Base-by-base conservation (phyloP, 495 filamentous ascomycete genomes). In the Amphirosellinia nigrospora region DNA sequence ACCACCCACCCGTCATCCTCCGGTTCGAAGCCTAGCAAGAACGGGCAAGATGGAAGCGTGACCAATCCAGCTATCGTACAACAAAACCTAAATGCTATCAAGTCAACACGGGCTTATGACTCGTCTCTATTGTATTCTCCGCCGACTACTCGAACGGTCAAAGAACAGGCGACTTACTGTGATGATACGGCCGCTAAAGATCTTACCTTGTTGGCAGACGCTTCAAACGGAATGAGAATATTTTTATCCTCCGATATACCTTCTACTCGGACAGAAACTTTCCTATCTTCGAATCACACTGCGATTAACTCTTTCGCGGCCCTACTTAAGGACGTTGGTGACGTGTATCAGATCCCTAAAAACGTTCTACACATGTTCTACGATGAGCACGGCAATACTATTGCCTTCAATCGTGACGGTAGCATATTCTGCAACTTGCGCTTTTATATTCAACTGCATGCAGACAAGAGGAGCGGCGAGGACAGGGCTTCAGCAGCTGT, bases 391-490 rank as follows among this genome's bases (percentile, higher is more conserved):
- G 90, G 93, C 10, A 86, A 85, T 71, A 93, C 94, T 1, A 97
- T 99, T 69, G 96, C 96, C 0, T 99, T 99, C 86, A 99, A 98
- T 76, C 84, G 84, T 28, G 86, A 86, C 48, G 94, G 94, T 56
- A 91, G 89, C 72, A 87, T 98, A 39, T 98, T 98, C 83, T 98
- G 94, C 85, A 99, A 98, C 74, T 87, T 94, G 71, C 85, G 92
- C 41, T 98, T 93, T 81, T 98, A 94, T 73, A 84, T 90, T 61
- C 88, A 94, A 72, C 79, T 97, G 36, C 96, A 99, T 78, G 80
- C 86, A 63, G 77, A 78, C 34, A 75, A 83, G 48, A 60, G 74
- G 28, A 71, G 75, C 10, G 72, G 45, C 28, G 77, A 83, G 53
- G 85, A 82, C 55, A 86, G 77, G 76, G 84, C 84, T 6, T 89